phyloP scores from a whole-genome alignment of 2,329 filamentous ascomycete species.

The Aspergillus flavus region DNA sequence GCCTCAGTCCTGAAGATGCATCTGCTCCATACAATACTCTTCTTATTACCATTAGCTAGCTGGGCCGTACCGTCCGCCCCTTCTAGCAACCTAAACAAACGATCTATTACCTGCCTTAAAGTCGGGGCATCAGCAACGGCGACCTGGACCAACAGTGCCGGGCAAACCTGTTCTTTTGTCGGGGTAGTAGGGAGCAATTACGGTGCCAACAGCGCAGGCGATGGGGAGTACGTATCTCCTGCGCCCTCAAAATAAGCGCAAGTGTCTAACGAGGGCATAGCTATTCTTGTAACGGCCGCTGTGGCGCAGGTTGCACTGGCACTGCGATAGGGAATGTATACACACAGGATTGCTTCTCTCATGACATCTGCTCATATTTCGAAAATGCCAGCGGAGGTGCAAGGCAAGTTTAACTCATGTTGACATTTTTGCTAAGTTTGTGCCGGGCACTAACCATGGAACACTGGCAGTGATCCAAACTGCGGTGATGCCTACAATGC shows the following conservation, averaged over 20 bases:
- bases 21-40: neutral
- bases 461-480: neutral
- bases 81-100: neutral
- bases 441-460: neutral
- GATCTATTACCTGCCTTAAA: neutral
- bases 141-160: neutral
- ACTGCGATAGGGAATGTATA: constrained; percentile 19
- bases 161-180: neutral
- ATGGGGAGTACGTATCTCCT: neutral
- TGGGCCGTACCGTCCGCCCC: neutral
- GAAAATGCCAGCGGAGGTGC: constrained; percentile 19
- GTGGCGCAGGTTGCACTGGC: constrained; percentile 19
- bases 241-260: neutral
- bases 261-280: neutral
- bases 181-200: neutral
- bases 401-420: neutral
- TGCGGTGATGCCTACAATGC: neutral
- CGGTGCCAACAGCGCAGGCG: neutral
- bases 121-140: neutral
- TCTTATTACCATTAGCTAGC: neutral
- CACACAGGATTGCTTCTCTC: constrained; percentile 24
- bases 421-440: neutral
- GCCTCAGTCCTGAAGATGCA: neutral
- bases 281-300: constrained; percentile 25
- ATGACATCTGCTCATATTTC: constrained; percentile 25